Conservation (phyloP, 2,329 filamentous ascomycete species). For the Cyphellophora europaea region DNA sequence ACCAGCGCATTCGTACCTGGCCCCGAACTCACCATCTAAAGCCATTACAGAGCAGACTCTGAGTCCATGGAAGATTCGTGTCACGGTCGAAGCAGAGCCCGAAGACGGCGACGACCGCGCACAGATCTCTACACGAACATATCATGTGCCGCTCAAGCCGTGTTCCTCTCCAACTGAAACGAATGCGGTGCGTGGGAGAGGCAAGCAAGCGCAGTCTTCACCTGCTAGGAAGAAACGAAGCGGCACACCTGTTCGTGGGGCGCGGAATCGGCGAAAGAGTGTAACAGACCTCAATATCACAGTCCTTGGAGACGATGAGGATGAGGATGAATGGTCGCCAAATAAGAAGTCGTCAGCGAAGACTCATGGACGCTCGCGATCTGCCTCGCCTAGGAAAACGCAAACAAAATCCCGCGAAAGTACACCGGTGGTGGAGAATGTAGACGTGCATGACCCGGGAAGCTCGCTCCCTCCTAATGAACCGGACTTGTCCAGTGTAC, state of each 20-base stretch:
- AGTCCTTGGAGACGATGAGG: constrained; percentile 17
- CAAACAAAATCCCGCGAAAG: too few species aligned
- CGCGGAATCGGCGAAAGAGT: constrained; percentile 13
- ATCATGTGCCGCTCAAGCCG: constrained; percentile 32
- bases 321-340: constrained; percentile 16
- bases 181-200: constrained; percentile 1
- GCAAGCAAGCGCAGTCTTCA: constrained; percentile 3
- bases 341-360: constrained; percentile 15
- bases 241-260: constrained; percentile 8
- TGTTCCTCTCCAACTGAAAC: constrained; percentile 4
- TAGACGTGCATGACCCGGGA: too few species aligned
- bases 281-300: constrained; percentile 18
- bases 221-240: constrained; percentile 10
- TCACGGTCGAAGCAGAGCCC: constrained; percentile 37
- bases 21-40: constrained; percentile 7
- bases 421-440: too few species aligned
- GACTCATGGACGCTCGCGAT: too few species aligned
- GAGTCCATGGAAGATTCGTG: constrained; percentile 39
- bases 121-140: constrained; percentile 23
- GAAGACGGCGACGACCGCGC: constrained; percentile 27
- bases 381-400: too few species aligned
- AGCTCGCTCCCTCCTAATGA: too few species aligned
- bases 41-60: constrained; percentile 22
- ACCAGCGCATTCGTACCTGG: constrained; percentile 3
- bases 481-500: too few species aligned